phyloP scores from a whole-genome alignment of 2,329 filamentous ascomycete genomes.

The Diplodia seriata region DNA sequence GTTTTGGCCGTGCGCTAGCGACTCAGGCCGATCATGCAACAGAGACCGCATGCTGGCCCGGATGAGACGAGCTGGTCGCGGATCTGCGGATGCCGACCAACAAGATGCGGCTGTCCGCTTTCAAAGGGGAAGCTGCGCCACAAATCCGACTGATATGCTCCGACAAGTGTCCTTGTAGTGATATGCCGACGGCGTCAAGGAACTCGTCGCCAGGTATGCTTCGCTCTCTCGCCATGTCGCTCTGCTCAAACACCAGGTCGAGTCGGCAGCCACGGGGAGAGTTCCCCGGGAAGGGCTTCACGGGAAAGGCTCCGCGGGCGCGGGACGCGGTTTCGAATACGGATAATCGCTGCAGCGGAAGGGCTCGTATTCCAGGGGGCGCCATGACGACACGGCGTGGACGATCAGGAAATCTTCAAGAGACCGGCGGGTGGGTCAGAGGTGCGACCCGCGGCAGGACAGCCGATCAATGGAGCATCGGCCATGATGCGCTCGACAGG shows the following conservation, averaged over 20 bases:
- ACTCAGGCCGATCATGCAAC: slow-evolving; percentile 26
- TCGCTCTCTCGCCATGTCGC: not conserved
- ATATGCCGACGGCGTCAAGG: too few species aligned
- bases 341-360: too few species aligned
- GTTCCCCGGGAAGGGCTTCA: too few species aligned
- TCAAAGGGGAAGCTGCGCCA: slow-evolving; percentile 13
- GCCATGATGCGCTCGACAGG: not conserved
- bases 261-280: not conserved
- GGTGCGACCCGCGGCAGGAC: not conserved
- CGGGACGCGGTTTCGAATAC: too few species aligned
- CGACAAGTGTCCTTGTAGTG: too few species aligned
- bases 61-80: not conserved
- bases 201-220: too few species aligned
- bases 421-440: not conserved
- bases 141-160: not conserved
- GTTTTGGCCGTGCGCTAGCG: slow-evolving; percentile 16
- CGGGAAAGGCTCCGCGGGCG: not conserved
- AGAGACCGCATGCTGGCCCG: slow-evolving; percentile 1
- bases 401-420: not conserved
- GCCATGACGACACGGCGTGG: slow-evolving; percentile 19
- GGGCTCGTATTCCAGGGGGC: slow-evolving; percentile 15
- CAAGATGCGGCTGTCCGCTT: not conserved
- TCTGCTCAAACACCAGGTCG: not conserved
- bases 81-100: slow-evolving; percentile 3
- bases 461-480: not conserved